Evolutionary conservation across 495 filamentous ascomycete genomes (phyloP), one percentile per base, ranked within the genome.

Genomic region (Aspergillus leporis): DNA sequence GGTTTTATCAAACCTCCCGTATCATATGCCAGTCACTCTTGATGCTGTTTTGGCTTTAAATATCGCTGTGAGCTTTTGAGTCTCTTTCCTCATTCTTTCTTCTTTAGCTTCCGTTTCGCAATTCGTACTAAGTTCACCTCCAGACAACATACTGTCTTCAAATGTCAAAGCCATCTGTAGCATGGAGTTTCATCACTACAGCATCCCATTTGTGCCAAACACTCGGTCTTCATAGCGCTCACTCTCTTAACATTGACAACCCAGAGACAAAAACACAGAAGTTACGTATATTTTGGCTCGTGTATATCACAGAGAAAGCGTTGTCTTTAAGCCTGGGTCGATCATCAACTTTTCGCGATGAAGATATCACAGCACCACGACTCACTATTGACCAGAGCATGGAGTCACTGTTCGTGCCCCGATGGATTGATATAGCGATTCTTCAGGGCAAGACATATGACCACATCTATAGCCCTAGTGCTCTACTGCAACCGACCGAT

Each of bases 21-120:
- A 58, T n/a, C 54, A 62, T 22, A 38, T 23, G 10, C 30, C 28
- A 18, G 45, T 45, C n/a, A 58, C 51, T 30, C 49, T 55, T 14
- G 60, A 62, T 40, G 58, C 28, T 30, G 19, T 58, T 9, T 46
- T 21, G 36, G 58, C 62, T 14, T 51, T 64, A 53, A 30, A 32
- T 53, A 54, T 64, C 48, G 62, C 62, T 7, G 62, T 64, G 54
- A 50, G 62, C 19, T 46, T 16, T 40, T 41, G 2, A n/a, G n/a
- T 14, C 38, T 41, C 12, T 41, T 19, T 34, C 43, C 14, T 41
- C 3, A 31, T 6, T 16, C 21, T 31, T 19, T 8, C 55, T 12
- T 21, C 6, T 23, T 19, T 6, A 23, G 2, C 3, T 14, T 2
- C 13, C 43, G 8, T 25, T 4, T 3, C 5, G 6, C 4, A 5